Conservation (phyloP, 2,329 filamentous ascomycete genomes). For the Colletotrichum gigasporum region DNA sequence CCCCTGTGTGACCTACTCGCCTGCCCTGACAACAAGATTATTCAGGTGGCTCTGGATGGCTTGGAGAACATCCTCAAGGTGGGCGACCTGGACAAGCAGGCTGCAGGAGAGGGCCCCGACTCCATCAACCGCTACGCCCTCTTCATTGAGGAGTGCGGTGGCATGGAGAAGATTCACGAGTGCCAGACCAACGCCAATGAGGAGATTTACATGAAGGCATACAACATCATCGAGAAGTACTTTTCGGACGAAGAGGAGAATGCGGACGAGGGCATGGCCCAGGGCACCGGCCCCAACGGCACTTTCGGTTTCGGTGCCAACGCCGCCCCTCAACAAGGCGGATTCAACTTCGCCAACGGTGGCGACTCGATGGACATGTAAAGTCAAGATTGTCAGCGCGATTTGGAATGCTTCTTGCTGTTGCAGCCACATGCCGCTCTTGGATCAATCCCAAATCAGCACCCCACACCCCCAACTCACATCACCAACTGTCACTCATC, state of each 20-base stretch:
- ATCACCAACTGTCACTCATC: conserved; percentile 19
- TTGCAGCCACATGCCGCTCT: not conserved
- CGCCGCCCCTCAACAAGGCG: conserved; percentile 70
- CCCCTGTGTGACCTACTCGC: conserved; percentile 93
- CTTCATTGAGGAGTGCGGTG: conserved; percentile 97
- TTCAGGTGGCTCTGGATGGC: conserved; percentile 96
- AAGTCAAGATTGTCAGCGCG: conserved; percentile 32
- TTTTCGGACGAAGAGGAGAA: conserved; percentile 99
- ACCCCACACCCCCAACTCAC: conserved; percentile 12
- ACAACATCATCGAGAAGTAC: conserved; percentile 99
- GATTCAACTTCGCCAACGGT: conserved; percentile 92
- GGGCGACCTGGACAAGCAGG: conserved; percentile 97
- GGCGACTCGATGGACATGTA: conserved; percentile 75
- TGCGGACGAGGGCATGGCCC: conserved; percentile 81
- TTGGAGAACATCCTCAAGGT: conserved; percentile 99
- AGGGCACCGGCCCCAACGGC: conserved; percentile 73
- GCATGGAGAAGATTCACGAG: conserved; percentile 99
- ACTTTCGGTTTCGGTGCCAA: conserved; percentile 83
- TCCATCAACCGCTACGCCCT: conserved; percentile 96
- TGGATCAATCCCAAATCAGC: conserved; percentile 4
- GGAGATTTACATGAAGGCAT: conserved; percentile 99
- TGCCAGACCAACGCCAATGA: conserved; percentile 99
- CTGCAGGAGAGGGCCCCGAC: conserved; percentile 76
- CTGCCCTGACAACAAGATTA: conserved; percentile 99
- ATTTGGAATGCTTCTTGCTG: conserved; percentile 10